Percentiles rank a stretch among this genome's conserved stretches.
Conservation (phyloP, 164 flowering plant genomes). For the Macadamia tetraphylla region DNA sequence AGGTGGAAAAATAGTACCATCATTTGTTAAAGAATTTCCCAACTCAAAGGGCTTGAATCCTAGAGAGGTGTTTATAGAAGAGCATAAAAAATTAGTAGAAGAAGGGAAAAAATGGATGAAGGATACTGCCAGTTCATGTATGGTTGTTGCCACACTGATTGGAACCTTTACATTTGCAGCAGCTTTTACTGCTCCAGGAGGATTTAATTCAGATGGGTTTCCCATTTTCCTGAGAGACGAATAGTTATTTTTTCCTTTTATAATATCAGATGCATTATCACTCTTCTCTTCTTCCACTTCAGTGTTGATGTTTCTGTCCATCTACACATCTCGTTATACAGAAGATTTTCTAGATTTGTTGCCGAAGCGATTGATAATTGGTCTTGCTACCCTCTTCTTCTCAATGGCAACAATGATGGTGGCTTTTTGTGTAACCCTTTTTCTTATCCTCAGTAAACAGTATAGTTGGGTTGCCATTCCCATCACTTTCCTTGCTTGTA, state of each 20-base stretch:
- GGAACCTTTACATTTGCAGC: background rate
- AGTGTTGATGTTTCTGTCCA: background rate
- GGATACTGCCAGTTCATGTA: background rate
- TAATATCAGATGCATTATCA: background rate
- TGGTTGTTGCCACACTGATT: background rate
- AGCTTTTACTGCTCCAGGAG: no score
- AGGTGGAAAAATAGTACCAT: no score
- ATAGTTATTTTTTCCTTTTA: background rate
- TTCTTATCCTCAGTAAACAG: background rate
- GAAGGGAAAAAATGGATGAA: slow-evolving; percentile 6
- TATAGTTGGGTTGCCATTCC: background rate
- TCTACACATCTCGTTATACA: background rate
- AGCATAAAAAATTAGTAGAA: background rate
- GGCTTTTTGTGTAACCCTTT: background rate
- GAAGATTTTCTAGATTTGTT: background rate
- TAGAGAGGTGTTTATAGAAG: background rate
- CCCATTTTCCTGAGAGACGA: background rate
- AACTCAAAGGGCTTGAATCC: background rate
- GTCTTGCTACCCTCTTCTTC: background rate
- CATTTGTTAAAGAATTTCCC: no score
- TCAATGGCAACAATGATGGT: background rate
- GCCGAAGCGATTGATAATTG: background rate
- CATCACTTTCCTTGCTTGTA: background rate
- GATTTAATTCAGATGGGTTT: background rate
- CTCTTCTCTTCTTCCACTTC: background rate